Base-by-base conservation (phyloP, 2,329 filamentous ascomycete species). In the Mycosphaerella sp. region DNA sequence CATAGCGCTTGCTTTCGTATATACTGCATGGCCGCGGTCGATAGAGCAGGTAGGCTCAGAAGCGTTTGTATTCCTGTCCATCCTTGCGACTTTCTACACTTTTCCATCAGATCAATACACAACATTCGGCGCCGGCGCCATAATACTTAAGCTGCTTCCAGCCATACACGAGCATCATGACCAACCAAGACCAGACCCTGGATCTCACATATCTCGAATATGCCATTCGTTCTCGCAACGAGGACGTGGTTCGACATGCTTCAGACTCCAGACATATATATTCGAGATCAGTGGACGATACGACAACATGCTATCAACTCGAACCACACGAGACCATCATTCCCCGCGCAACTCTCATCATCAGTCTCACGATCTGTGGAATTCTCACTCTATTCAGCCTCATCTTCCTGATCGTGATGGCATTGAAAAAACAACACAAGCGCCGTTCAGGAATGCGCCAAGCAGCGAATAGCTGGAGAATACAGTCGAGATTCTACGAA, bases 321-420 rank as follows among this genome's bases (percentile, higher is more conserved):
- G 30, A 41, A 35, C 14, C 47, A n/a, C 36, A 50, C 52, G 42
- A 62, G n/a, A 46, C 64, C 25, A 18, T 58, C 42, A 52, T 64
- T 36, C 60, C 62, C 5, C 59, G 59, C 12, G 58, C 60, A 16
- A 54, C 58, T 13, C 52, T 65, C 35, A 60, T 65, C 41, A 45
- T 50, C 35, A 48, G 44, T 44, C 37, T 63, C 39, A 58, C 61
- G 3, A 8, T 64, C 47, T 59, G 49, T 47, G 50, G 52, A 30
- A 30, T 61, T 34, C 49, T 59, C 8, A 62, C 62, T 4, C 28
- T 50, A 17, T n/a, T 57, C 48, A 61, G 57, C 18, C 49, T 66
- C 42, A 39, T 61, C 32, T 42, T 46, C 9, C 49, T 63, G 12
- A 18, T 17, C 36, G n/a, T n/a, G n/a, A 18, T 49, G 2, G 28